Evolutionary conservation across 441 rosid species (phyloP).

Genomic region (Euphorbia schlechtendalii): DNA sequence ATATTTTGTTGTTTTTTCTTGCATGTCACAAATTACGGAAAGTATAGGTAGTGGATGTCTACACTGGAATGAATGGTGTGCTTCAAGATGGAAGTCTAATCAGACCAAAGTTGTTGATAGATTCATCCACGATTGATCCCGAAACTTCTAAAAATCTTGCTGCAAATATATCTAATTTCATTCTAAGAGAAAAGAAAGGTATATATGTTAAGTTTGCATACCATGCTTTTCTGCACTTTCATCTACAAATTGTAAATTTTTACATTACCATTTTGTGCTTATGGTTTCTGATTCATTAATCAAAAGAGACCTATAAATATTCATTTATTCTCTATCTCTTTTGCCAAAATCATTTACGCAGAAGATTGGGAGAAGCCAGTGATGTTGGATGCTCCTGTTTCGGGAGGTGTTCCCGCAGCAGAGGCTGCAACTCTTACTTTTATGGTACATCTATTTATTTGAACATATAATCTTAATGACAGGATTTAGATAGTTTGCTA

Average conservation of each 20-base stretch:
- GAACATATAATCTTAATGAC: not conserved
- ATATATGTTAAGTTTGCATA: not conserved
- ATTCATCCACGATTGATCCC: constrained; percentile 91
- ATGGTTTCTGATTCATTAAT: not conserved
- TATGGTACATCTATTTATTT: constrained; percentile 42
- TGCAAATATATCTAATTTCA: constrained; percentile 44
- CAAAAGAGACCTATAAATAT: constrained; percentile 1
- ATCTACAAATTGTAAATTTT: not conserved
- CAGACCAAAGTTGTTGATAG: constrained; percentile 63
- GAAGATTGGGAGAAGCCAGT: constrained; percentile 54
- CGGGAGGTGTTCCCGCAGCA: constrained; percentile 92
- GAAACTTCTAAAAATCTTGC: constrained; percentile 72
- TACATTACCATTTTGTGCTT: not conserved
- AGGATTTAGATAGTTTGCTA: no score
- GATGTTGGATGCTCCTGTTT: constrained; percentile 96
- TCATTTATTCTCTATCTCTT: not conserved
- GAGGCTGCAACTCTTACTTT: constrained; percentile 75
- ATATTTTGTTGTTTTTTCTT: constrained; percentile 10
- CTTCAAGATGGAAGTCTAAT: constrained; percentile 50
- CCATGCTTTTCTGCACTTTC: not conserved
- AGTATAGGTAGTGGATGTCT: constrained; percentile 75
- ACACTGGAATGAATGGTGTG: constrained; percentile 69
- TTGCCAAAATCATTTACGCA: constrained; percentile 21
- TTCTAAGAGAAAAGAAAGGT: constrained; percentile 57
- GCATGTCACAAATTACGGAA: not conserved